Base-by-base conservation (phyloP, 345 rosid species). In the Geranium rotundifolium region DNA sequence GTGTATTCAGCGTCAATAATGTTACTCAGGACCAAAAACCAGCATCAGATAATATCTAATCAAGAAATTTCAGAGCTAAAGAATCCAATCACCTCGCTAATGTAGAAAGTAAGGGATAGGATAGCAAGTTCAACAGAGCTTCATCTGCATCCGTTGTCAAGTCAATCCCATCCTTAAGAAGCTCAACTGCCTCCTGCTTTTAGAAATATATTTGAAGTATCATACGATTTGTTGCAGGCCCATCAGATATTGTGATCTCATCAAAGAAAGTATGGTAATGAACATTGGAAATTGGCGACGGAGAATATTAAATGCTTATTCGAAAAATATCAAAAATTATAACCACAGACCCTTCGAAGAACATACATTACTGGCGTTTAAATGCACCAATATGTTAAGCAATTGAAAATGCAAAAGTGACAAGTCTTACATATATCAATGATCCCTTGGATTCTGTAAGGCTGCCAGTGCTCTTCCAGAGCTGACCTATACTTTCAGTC, bases 81-180 rank as follows among this genome's bases (percentile, higher is more conserved):
- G 41, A 34, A 34, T 8, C 27, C 57, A 67, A 66, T 84, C 70
- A 91, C 96, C 96, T 85, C 50, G 67, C 66, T 77, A 92, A 72
- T 62, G 90, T 85, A 61, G 75, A 76, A 20, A 69, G 84, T 46
- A 92, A 69, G 63, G 98, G 98, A 83, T 87, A 92, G 56, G 98
- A 87, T 29, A 89, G 74, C 79, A 92, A 81, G 65, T 85, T 82
- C 56, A 84, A 76, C 18, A 92, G 84, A 37, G 69, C 91, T 77
- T 84, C 77, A 61, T 89, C 97, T n/a, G 98, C 78, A 67, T 89
- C 98, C 15, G 95, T 77, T 72, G 87, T 82, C 82, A 89, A 75
- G 74, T 92, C 98, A 81, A 92, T 87, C 65, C 91, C 96, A 82
- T 92, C 97, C 84, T 89, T 85, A 56, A 89, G 93, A 66, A 92